Percentiles rank a stretch among this genome's conserved stretches.
These are phyloP conservation scores for Tilletia horrida DNA, from an alignment of 1,284 basidiomycete species.

Conservation along the genomic window DNA sequence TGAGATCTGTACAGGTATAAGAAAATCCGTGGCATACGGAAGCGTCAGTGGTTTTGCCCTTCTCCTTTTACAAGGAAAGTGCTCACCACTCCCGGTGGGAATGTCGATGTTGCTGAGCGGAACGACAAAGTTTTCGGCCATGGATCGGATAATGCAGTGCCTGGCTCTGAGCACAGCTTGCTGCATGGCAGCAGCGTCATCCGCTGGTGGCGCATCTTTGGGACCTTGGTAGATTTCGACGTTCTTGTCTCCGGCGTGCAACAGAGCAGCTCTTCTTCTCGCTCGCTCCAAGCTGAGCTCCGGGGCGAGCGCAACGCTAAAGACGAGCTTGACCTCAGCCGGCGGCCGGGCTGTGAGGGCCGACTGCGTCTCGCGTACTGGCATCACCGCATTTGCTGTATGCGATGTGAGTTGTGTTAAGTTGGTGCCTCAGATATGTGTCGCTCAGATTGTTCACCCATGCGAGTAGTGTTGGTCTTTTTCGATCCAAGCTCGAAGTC, in stretches of 20 bases:
- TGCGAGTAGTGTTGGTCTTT: slow-evolving; percentile 8
- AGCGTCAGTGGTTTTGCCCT: not conserved
- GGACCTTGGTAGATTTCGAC: not conserved
- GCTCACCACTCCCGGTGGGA: slow-evolving; percentile 11
- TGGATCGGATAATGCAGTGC: slow-evolving; percentile 8
- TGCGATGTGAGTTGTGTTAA: too few relatives aligned
- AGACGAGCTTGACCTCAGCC: not conserved
- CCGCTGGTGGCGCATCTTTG: not conserved
- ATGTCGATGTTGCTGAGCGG: slow-evolving; percentile 13
- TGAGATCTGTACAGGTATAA: slow-evolving; percentile 1
- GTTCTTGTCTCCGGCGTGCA: not conserved
- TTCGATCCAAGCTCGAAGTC: not conserved
- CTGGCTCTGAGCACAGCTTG: not conserved
- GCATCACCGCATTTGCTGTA: not conserved
- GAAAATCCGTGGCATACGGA: not conserved
- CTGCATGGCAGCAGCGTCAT: not conserved
- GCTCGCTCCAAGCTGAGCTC: slow-evolving; percentile 1
- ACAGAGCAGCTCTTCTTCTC: slow-evolving; percentile 1
- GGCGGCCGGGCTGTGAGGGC: not conserved
- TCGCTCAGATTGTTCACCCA: too few relatives aligned
- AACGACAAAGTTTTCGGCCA: slow-evolving; percentile 19
- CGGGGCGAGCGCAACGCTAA: slow-evolving; percentile 6
- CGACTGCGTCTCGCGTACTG: not conserved
- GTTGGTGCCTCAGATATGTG: too few relatives aligned
- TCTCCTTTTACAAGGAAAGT: too few relatives aligned